Evolutionary conservation across 768 basidiomycete species (phyloP), one percentile per base, ranked within the genome.

Genomic region (Chalciporus piperatus): DNA sequence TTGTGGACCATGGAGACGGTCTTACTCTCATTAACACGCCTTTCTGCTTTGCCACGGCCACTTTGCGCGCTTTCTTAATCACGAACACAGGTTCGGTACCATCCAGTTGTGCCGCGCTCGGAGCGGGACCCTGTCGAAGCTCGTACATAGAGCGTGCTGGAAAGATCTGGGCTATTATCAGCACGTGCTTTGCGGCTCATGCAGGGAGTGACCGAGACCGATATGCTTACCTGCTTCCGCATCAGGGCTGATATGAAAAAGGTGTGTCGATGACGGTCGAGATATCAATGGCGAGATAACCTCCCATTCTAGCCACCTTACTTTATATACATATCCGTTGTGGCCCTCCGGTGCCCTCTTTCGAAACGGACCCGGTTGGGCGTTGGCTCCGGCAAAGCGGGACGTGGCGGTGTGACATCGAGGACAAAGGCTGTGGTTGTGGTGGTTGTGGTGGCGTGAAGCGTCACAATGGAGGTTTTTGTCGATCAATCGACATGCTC

Each of bases 11-110:
- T 45, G 7, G 28, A 38, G 19, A 37, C 23, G 6, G 13, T 16
- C 58, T 53, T 37, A 66, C 67, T 40, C 40, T 58, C 45, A 68
- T 47, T 45, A 68, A 35, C 40, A 54, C 44, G 2, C 59, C 68
- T 39, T 48, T 65, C 37, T 55, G 56, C 52, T 43, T 52, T 37
- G 43, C 48, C 7, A 70, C 44, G 0, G 41, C 30, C 0, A 66
- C 51, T 33, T 28, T 68, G 44, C 39, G 59, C 13, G 62, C 66
- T 20, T 41, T 68, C 23, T 55, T 57, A 27, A 68, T 64, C 27
- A 59, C 58, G 11, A 58, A 68, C 33, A 55, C 55, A 32, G 28
- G 51, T 40, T 62, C 56, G 12, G 17, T 16, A n/a, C 48, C 20
- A 17, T 54, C 52, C 32, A 22, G 22, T 16, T 51, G 53, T 28